Evolutionary conservation across 1,139 yeast genomes (phyloP), one percentile per base, ranked within the genome.

Genomic region (Geotrichum phurueaensis): DNA sequence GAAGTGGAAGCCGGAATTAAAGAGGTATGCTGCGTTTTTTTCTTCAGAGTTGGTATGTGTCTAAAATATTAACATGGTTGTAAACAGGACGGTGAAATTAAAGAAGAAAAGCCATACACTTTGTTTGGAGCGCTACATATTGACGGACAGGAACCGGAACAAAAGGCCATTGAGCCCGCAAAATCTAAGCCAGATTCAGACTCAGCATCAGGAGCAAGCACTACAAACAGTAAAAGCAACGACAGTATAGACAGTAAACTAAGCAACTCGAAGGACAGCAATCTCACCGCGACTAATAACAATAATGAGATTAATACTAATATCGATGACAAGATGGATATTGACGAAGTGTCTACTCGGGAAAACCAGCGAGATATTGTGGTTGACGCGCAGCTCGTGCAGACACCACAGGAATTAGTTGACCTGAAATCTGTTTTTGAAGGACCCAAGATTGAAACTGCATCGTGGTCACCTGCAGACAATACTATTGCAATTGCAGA

Each of bases 1-100:
- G 84, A 81, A 67, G 79, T 83, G 49, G 86, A 84, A 64, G 76
- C 80, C 10, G 67, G 80, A 47, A 79, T 81, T 9, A 70, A 74
- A 43, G 66, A 72, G 27, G 81, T 78, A 2, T 67, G 71, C 15
- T 48, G 15, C 5, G n/a, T n/a, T 67, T 66, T 31, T 27, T 29
- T 9, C 18, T 9, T 12, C 15, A n/a, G 36, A 39, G 23, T n/a
- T 12, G 5, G 10, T 45, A 48, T 63, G 65, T 33, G 63, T 63
- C 23, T 23, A 20, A 48, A 48, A 10, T 33, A 43, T 13, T 43
- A 45, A 56, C 54, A 29, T 27, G 20, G 36, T 33, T 18, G 23
- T 25, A 51, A 54, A 23, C 47, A 56, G 45, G 50, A 62, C 45
- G 64, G 64, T 2, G 64, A 62, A 33, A 50, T 51, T 66, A 65